phyloP scores from a whole-genome alignment of 2,329 filamentous ascomycete genomes.

The Chaetomium strumarium region DNA sequence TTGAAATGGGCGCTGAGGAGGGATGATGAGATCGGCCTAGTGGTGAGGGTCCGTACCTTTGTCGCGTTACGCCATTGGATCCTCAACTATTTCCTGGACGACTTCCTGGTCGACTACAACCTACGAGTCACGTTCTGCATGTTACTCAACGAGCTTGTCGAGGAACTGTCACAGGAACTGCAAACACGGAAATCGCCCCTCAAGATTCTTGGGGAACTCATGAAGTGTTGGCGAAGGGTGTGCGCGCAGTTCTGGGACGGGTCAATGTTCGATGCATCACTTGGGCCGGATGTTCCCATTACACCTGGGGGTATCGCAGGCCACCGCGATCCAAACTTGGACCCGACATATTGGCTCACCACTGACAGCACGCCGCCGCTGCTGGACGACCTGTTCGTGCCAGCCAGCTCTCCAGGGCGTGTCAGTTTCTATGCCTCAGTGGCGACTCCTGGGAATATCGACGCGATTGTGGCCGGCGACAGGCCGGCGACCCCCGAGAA shows the following conservation, averaged over 20 bases:
- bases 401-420: constrained; percentile 26
- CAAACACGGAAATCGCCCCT: constrained; percentile 50
- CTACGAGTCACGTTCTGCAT: constrained; percentile 75
- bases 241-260: constrained; percentile 87
- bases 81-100: constrained; percentile 93
- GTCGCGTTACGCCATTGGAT: constrained; percentile 96
- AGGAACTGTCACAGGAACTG: constrained; percentile 45
- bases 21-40: constrained; percentile 76
- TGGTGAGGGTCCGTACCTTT: constrained; percentile 93
- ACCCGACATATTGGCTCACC: constrained; percentile 50
- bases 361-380: constrained; percentile 40
- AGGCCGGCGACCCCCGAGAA: constrained; percentile 45
- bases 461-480: constrained; percentile 40
- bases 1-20: constrained; percentile 80
- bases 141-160: constrained; percentile 64
- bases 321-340: constrained; percentile 48
- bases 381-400: constrained; percentile 36
- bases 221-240: constrained; percentile 93
- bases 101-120: constrained; percentile 73
- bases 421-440: constrained; percentile 43
- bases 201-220: constrained; percentile 88
- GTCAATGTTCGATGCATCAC: constrained; percentile 56
- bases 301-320: constrained; percentile 68
- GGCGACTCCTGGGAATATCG: constrained; percentile 42
- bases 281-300: constrained; percentile 61